Evolutionary conservation across 371 early-diverging fungal species (phyloP), one percentile per base, ranked within the genome.

Genomic region (Mortierella sp.): DNA sequence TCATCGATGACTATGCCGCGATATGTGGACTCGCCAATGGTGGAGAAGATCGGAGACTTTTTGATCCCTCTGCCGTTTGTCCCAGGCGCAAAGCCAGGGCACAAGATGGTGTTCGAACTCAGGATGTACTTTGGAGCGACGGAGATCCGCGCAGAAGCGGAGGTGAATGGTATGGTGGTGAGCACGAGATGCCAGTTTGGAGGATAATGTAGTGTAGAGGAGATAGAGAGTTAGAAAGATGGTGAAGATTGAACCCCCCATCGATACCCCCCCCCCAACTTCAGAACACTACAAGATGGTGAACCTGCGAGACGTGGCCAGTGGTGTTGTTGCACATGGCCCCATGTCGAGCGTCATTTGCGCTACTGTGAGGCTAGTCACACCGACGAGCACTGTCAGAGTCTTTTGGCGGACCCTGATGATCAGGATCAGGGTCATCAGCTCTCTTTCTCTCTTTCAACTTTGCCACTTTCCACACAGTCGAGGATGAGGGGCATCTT

Each of bases 61-160:
- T 78, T 81, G 59, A 84, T 87, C 38, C 86, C 87, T 19, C 80
- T 87, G 79, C 84, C 84, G 2, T 65, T 64, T 39, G 61, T 85
- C 7, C 86, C 83, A 18, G 82, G 72, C 0, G 66, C 66, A 9
- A 47, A 54, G 30, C 57, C 69, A 2, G 65, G 61, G 0, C 54
- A 58, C 47, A 61, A 65, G 52, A 58, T 60, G 55, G 49, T 65
- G 45, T 58, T 70, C 66, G 67, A 70, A 52, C 51, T 64, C 6
- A 45, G 84, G 72, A 86, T 85, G 85, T 84, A 87, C 45, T 87
- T 87, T 80, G 87, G 87, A 21, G 82, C 82, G 58, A 81, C 85
- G 1, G 87, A 87, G 57, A 78, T 86, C 49, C 80, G 86, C 9
- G 87, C 85, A 2, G 87, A 87, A 67, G 87, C 87, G 10, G 81